Conservation (phyloP, 768 basidiomycete genomes). For the Mycena vulgaris region DNA sequence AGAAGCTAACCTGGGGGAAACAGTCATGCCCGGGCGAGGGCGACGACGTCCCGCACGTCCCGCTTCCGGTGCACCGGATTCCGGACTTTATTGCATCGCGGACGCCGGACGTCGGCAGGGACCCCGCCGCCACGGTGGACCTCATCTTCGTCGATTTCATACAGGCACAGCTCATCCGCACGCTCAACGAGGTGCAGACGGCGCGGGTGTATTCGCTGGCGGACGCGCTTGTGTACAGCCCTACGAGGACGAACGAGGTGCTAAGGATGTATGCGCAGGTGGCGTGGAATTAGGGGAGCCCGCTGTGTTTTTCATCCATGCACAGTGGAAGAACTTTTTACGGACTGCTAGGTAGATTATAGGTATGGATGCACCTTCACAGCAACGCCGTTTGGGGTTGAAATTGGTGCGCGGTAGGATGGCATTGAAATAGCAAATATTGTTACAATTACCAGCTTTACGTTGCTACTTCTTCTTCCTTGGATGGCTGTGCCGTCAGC, state of each 20-base stretch:
- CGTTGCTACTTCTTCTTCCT: too few species aligned
- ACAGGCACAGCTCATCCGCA: conserved; percentile 52
- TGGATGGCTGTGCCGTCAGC: too few species aligned
- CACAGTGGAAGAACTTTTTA: too few species aligned
- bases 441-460: too few species aligned
- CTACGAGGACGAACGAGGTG: conserved; percentile 49
- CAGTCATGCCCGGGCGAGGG: conserved; percentile 45
- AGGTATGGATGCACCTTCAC: too few species aligned
- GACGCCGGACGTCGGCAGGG: conserved; percentile 53
- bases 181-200: conserved; percentile 61
- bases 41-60: conserved; percentile 42
- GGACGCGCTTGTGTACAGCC: conserved; percentile 26
- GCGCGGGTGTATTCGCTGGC: conserved; percentile 52
- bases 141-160: conserved; percentile 72
- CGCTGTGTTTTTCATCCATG: too few species aligned
- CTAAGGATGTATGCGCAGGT: conserved; percentile 57
- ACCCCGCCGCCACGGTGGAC: conserved; percentile 56
- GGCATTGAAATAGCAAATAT: too few species aligned
- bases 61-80: conserved; percentile 25
- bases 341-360: too few species aligned
- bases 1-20: neutral
- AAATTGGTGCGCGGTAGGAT: too few species aligned
- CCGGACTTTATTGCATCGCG: conserved; percentile 38
- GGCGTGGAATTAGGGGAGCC: conserved; percentile 48
- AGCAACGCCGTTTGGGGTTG: too few species aligned